Evolutionary conservation across 352 stramenopile genomes (phyloP).

Genomic region (Globisporangium ultimum): DNA sequence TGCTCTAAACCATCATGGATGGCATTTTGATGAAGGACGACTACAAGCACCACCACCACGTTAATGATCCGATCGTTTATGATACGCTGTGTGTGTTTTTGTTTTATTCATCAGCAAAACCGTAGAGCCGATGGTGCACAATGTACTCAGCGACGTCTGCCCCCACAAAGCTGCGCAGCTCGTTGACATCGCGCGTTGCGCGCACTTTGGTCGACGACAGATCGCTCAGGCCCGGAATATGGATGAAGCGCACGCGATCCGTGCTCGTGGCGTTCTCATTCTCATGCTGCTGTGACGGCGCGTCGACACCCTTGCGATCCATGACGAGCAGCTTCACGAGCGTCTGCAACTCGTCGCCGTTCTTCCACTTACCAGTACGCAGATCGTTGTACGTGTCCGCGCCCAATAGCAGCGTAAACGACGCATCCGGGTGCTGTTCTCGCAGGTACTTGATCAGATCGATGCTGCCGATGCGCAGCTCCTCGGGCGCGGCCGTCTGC

Average conservation of each 20-base stretch:
- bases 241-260: slow-evolving; percentile 42
- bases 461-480: slow-evolving; percentile 66
- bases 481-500: slow-evolving; percentile 17
- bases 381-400: slow-evolving; percentile 85
- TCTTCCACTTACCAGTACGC: slow-evolving; percentile 84
- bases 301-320: slow-evolving; percentile 52
- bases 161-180: slow-evolving; percentile 44
- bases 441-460: slow-evolving; percentile 64
- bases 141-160: slow-evolving; percentile 78
- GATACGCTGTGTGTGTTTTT: too few species aligned
- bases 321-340: slow-evolving; percentile 73
- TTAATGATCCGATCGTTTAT: too few species aligned
- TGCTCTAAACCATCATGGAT: too few species aligned
- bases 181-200: slow-evolving; percentile 23
- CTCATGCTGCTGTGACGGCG: slow-evolving; percentile 24
- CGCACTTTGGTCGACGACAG: slow-evolving; percentile 74
- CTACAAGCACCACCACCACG: too few species aligned
- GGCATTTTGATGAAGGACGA: too few species aligned
- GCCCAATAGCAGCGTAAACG: slow-evolving; percentile 76
- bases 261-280: neutral
- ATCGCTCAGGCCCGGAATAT: slow-evolving; percentile 59
- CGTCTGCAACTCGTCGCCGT: slow-evolving; percentile 65
- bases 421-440: slow-evolving; percentile 36
- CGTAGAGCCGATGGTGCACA: slow-evolving; percentile 65
- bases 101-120: slow-evolving; percentile 30